Evolutionary conservation across 2,329 filamentous ascomycete genomes (phyloP), one percentile per base, ranked within the genome.

Genomic region (Ustilaginoidea virens): DNA sequence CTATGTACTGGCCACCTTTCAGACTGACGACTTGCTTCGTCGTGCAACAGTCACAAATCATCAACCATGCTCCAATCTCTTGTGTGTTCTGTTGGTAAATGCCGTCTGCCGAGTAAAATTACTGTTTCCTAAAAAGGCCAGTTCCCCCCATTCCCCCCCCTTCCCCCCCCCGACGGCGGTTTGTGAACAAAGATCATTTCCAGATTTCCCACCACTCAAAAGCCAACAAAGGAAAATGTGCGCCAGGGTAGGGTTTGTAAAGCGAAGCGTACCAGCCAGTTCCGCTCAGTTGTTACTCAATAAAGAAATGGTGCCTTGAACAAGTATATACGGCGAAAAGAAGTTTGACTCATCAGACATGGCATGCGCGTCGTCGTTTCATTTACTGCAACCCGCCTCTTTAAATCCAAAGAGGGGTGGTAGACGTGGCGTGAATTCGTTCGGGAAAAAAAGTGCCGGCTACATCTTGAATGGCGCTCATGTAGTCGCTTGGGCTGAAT

Each of bases 401-500:
- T 40, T 42, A 70, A 37, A 71, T 71, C 67, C 67, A 71, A 30
- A 62, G 35, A 9, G 52, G 45, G 12, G 47, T 49, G 9, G 54
- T 36, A 11, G 52, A 43, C 23, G 48, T 44, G 29, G 45, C 39
- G 26, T 51, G 45, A 12, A 29, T 43, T 13, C 45, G 35, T 24
- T 56, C 53, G 8, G 45, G 58, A 45, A 79, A 76, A 48, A 77
- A 72, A 34, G 60, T 65, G 28, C 63, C 53, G 42, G 79, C 66
- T 10, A 92, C 55, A 32, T 67, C 69, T 39, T 80, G 67, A 33
- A 96, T 79, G 48, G 92, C 86, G 25, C 62, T 59, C 34, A 92
- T 58, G 55, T 98, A 98, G 44, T 93, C 86, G 28, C 82, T 72
- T 7, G 81, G 80, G 25, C 66, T 67, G 51, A 83, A 80, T 43